These are phyloP conservation scores for Tricholoma saponaceum DNA, from an alignment of 768 basidiomycete species.

Conservation along the genomic window DNA sequence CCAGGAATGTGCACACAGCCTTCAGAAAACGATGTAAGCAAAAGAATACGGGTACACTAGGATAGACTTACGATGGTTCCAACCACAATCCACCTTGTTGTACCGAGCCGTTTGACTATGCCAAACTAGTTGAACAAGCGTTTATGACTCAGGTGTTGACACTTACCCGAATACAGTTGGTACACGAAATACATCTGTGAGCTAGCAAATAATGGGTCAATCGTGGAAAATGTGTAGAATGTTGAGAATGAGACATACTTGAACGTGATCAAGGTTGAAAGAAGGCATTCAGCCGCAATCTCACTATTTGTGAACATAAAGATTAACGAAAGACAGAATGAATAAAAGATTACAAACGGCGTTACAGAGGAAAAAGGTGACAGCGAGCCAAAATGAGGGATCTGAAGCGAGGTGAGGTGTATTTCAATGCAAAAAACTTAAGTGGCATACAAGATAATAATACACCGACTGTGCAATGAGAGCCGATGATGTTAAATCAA, in stretches of 20 bases:
- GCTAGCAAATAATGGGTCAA: constrained; percentile 16
- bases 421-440: background rate
- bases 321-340: background rate
- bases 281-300: constrained; percentile 37
- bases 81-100: constrained; percentile 24
- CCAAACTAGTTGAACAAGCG: background rate
- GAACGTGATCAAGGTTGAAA: constrained; percentile 38
- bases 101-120: constrained; percentile 24
- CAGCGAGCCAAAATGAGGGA: constrained; percentile 40
- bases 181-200: constrained; percentile 43
- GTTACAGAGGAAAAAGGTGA: constrained; percentile 34
- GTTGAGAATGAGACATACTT: constrained; percentile 24
- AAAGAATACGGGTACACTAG: background rate
- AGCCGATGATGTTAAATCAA: constrained; percentile 35
- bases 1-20: constrained; percentile 22
- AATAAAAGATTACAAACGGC: constrained; percentile 26
- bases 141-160: background rate
- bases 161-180: constrained; percentile 33
- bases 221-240: background rate
- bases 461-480: constrained; percentile 41
- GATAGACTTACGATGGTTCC: constrained; percentile 21
- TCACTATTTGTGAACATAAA: constrained; percentile 22
- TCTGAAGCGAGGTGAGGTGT: constrained; percentile 21
- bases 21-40: constrained; percentile 1
- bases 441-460: constrained; percentile 34